Evolutionary conservation across 2,329 filamentous ascomycete genomes (phyloP), one percentile per base, ranked within the genome.

Genomic region (Lachnellula arida): DNA sequence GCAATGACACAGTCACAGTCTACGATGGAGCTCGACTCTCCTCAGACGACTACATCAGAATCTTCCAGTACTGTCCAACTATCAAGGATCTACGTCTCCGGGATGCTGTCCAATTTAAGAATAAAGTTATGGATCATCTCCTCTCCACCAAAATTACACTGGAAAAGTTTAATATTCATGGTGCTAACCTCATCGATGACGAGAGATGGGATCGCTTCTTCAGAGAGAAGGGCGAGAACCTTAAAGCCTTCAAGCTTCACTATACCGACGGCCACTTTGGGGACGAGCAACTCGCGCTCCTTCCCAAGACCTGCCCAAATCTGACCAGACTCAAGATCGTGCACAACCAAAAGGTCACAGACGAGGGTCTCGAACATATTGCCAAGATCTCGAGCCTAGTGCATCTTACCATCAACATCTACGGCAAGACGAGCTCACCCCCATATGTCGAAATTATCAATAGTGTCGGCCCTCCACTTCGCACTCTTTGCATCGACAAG

Each of bases 31-130:
- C 77, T 62, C 86, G 85, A 63, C 80, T 97, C 11, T 81, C 82
- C 49, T 81, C 82, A 2, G 82, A 91, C 62, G 91, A 97, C 66
- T 91, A 88, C 62, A 81, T 89, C 48, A 82, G 86, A 61, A 89
- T 96, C 43, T 91, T 97, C 60, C 87, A 91, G 51, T 79, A 84
- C 2, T 85, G 88, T 55, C 84, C 89, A 0, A 78, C 78, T 5
- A 75, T 96, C 53, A 83, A 83, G 64, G 80, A 80, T 44, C 78
- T 97, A 55, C 88, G 91, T 61, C 75, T 96, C 11, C 85, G 88
- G 49, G 93, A 92, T 66, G 90, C 87, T n/a, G 89, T 94, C 49
- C 92, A 96, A 68, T 87, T 97, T 77, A 96, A 96, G 72, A 88
- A 97, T 66, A 78, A 79, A 40, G 88, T 91, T 43, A 80, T 97